Evolutionary conservation across 768 basidiomycete species (phyloP).

Genomic region (Sarcomyxa edulis): DNA sequence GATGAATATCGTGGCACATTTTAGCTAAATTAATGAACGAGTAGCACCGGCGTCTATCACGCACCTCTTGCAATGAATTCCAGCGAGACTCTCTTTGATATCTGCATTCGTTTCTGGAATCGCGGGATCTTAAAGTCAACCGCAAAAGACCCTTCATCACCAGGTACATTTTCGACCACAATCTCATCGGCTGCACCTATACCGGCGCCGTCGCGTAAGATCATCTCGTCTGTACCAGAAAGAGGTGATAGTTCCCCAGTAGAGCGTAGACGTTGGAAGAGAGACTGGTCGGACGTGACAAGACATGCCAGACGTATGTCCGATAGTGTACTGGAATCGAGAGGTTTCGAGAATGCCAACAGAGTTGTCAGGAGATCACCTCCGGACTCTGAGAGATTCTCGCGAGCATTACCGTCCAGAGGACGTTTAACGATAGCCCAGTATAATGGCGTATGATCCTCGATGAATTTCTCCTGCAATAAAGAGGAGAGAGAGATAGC

Average conservation of each 20-base stretch:
- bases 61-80: conserved; percentile 62
- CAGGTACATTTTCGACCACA: conserved; percentile 44
- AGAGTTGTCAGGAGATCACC: conserved; percentile 44
- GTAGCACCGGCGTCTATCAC: conserved; percentile 7
- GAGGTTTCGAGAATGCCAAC: conserved; percentile 45
- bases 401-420: conserved; percentile 21
- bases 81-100: conserved; percentile 44
- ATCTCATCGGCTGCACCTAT: conserved; percentile 49
- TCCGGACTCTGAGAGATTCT: too few relatives aligned
- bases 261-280: conserved; percentile 55
- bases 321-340: conserved; percentile 36
- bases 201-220: conserved; percentile 36
- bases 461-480: conserved; percentile 60
- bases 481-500: conserved; percentile 45
- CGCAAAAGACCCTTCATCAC: conserved; percentile 49
- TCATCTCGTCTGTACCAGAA: conserved; percentile 48
- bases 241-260: conserved; percentile 48
- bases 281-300: conserved; percentile 50
- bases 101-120: conserved; percentile 71
- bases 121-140: conserved; percentile 45
- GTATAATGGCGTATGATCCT: conserved; percentile 62
- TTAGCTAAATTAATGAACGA: neutral
- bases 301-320: conserved; percentile 69
- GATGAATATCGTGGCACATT: conserved; percentile 2
- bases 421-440: conserved; percentile 68